Percentiles rank a stretch among this genome's conserved stretches.
phyloP scores from a whole-genome alignment of 148 eudicot genomes.

The Arbutus unedo region DNA sequence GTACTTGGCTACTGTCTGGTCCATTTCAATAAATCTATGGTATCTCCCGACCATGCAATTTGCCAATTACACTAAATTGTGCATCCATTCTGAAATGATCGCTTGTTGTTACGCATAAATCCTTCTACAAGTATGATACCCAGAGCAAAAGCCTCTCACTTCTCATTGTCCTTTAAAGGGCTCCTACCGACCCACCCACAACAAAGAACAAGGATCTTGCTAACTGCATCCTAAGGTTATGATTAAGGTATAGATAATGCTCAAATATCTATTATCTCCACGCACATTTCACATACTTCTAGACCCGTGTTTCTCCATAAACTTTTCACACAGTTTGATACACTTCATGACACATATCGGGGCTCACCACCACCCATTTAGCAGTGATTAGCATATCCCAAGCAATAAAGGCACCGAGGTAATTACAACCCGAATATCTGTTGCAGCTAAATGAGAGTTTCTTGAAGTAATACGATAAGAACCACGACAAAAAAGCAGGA shows the following conservation, averaged over 20 bases:
- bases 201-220: not conserved
- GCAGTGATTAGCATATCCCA: not conserved
- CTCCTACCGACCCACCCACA: not conserved
- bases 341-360: not conserved
- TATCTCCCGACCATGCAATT: not conserved
- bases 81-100: not conserved
- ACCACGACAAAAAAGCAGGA: not conserved
- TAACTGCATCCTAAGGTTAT: not conserved
- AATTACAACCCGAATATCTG: not conserved
- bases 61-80: not conserved
- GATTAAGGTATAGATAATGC: not conserved
- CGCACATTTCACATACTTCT: not conserved
- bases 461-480: not conserved
- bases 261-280: not conserved
- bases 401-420: not conserved
- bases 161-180: constrained; percentile 1
- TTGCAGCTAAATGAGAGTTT: not conserved
- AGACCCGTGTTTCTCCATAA: not conserved
- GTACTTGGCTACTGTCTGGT: not conserved
- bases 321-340: not conserved
- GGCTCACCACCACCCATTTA: not conserved
- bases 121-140: not conserved
- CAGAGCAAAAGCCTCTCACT: not conserved
- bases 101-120: not conserved
- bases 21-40: constrained; percentile 6